phyloP scores from a whole-genome alignment of 768 basidiomycete species.

The Suillus subluteus region DNA sequence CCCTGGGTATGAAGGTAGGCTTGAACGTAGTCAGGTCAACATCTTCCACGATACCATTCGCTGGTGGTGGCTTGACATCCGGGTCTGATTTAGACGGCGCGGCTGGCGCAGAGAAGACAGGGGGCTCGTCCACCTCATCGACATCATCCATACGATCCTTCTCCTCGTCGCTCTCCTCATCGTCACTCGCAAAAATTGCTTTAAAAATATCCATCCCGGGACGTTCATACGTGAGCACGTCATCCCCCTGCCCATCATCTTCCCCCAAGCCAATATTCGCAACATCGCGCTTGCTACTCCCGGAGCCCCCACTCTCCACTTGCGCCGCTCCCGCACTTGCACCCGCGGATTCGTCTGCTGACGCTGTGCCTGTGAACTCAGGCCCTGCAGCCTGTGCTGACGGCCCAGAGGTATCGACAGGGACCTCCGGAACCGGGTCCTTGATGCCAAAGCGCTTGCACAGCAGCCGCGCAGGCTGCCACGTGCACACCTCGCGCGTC shows the following conservation, averaged over 20 bases:
- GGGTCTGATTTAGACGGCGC: conserved; percentile 14
- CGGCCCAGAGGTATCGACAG: conserved; percentile 34
- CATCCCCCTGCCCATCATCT: conserved; percentile 86
- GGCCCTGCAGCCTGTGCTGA: conserved; percentile 24
- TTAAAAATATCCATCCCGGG: conserved; percentile 95
- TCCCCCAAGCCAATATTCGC: conserved; percentile 90
- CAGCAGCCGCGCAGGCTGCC: conserved; percentile 83
- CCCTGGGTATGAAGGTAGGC: conserved; percentile 79
- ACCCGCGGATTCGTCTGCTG: neutral
- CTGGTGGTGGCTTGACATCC: neutral
- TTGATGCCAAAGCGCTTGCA: conserved; percentile 95
- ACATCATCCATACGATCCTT: conserved; percentile 28
- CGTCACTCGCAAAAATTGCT: conserved; percentile 96
- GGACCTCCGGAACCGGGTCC: conserved; percentile 73
- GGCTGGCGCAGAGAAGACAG: conserved; percentile 18
- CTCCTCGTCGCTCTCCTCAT: conserved; percentile 83
- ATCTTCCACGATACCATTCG: conserved; percentile 16
- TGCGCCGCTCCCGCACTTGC: neutral
- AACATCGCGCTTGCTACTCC: conserved; percentile 55
- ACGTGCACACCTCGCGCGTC: conserved; percentile 74
- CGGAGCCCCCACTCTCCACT: neutral
- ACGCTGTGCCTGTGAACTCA: conserved; percentile 11
- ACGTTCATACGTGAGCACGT: conserved; percentile 85
- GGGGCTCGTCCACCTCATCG: conserved; percentile 11
- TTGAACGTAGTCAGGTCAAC: conserved; percentile 78